Evolutionary conservation across 768 basidiomycete species (phyloP), one percentile per base, ranked within the genome.

Genomic region (Mycena sanguinolenta): DNA sequence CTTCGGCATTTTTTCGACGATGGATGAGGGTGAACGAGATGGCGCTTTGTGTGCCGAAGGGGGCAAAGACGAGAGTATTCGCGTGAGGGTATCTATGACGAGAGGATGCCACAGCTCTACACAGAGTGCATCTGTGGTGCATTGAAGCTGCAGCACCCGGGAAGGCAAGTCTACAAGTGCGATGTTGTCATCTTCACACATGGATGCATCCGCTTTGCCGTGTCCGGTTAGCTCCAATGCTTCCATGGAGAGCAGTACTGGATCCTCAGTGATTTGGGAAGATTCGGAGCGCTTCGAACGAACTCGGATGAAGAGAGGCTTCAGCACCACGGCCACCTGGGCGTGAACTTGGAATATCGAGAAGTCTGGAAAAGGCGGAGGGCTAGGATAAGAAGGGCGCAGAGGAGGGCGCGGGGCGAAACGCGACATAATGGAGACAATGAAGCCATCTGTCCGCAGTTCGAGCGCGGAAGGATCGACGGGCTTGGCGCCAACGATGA

Each of bases 71-170:
- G 84, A 81, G 49, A 91, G 72, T 52, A 94, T 73, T 57, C 85
- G 83, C 23, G 84, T 83, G n/a, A 93, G 74, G 6, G 86, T 83
- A 42, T 84, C 82, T 66, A 92, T 79, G 38, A 89, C 89, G 49
- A 84, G 82, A 5, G 87, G 87, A 52, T 91, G 87, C 91, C 91
- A 94, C 7, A 94, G 79, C 74, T 94, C 90, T 58, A 91, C 67
- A 54, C 87, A 85, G n/a, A 92, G 77, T 10, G 85, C 86, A 72
- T 93, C 91, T 13, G 89, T 82, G 4, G 84, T 84, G 44, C 85
- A 78, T 63, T 85, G 84, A 23, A 90, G 74, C 54, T 89, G 84
- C 2, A 86, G 73, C 67, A 86, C 80, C 27, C 81, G 65, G 0
- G 90, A 86, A 5, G 79, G 78, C 32, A 81, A 69, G 65, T 87